These are phyloP conservation scores for Volvox reticuliferus DNA, from an alignment of 139 green algal genomes.

Conservation along the genomic window DNA sequence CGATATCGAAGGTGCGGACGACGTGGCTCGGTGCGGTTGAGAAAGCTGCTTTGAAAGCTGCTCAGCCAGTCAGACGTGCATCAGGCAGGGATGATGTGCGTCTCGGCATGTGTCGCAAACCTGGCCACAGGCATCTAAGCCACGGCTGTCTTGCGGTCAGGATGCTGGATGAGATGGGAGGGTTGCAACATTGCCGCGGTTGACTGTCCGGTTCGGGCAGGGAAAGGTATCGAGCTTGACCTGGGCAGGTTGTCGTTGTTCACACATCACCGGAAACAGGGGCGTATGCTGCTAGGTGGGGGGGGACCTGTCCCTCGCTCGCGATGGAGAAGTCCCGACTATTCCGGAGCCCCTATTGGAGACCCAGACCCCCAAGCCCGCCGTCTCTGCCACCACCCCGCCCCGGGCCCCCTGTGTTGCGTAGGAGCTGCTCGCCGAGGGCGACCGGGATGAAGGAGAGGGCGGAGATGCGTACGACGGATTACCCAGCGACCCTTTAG, in stretches of 20 bases:
- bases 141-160: not conserved
- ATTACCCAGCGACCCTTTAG: not conserved
- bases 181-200: not conserved
- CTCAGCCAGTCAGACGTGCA: not conserved
- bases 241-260: not conserved
- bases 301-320: too few relatives aligned
- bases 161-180: not conserved
- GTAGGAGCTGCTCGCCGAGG: not conserved
- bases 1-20: slow-evolving; percentile 18
- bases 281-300: not conserved
- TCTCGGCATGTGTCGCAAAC: not conserved
- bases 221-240: not conserved
- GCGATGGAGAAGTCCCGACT: not conserved
- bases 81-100: not conserved
- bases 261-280: too few relatives aligned
- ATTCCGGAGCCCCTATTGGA: not conserved
- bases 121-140: not conserved
- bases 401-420: too few relatives aligned
- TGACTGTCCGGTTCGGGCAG: not conserved
- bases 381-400: not conserved
- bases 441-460: not conserved
- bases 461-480: not conserved
- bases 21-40: not conserved
- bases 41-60: not conserved
- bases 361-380: not conserved